Evolutionary conservation across 495 filamentous ascomycete genomes (phyloP).

Genomic region (Aeminium ludgeri): DNA sequence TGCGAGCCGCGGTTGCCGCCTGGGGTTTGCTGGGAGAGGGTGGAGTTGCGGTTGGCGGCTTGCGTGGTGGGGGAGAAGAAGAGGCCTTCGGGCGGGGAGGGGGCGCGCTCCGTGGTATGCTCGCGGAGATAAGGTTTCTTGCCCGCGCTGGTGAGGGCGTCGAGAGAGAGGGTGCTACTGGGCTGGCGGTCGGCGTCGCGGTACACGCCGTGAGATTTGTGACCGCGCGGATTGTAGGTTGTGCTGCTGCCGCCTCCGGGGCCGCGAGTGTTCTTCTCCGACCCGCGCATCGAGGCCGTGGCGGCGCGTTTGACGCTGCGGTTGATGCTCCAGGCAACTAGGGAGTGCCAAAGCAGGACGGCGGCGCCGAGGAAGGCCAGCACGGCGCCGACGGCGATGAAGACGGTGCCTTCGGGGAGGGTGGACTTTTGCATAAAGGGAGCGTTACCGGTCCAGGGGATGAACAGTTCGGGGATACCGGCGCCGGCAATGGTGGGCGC

Average conservation of each 20-base stretch:
- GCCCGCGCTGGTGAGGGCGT: slow-evolving; percentile 29
- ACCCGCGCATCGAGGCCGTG: slow-evolving; percentile 19
- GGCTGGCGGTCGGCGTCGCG: slow-evolving; percentile 5
- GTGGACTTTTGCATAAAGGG: slow-evolving; percentile 92
- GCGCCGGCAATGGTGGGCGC: slow-evolving; percentile 32
- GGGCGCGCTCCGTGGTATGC: slow-evolving; percentile 16
- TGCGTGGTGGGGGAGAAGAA: slow-evolving; percentile 93
- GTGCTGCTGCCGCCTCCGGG: background rate
- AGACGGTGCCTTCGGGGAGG: slow-evolving; percentile 84
- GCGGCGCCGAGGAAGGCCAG: slow-evolving; percentile 65
- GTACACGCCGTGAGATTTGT: slow-evolving; percentile 22
- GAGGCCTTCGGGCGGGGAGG: slow-evolving; percentile 39
- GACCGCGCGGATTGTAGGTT: slow-evolving; percentile 8
- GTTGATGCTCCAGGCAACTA: slow-evolving; percentile 84
- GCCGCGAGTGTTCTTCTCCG: slow-evolving; percentile 5
- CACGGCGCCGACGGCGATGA: slow-evolving; percentile 81
- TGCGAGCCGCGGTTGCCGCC: slow-evolving; percentile 36
- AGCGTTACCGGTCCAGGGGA: slow-evolving; percentile 69
- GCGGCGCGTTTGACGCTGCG: slow-evolving; percentile 74
- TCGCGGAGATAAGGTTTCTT: slow-evolving; percentile 25
- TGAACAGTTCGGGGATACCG: slow-evolving; percentile 41
- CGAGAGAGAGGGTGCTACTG: slow-evolving; percentile 24
- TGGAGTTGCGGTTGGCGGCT: slow-evolving; percentile 17
- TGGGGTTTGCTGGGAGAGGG: background rate
- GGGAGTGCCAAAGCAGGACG: slow-evolving; percentile 70